Evolutionary conservation across 2,329 filamentous ascomycete genomes (phyloP).

Genomic region (Monilinia aucupariae): DNA sequence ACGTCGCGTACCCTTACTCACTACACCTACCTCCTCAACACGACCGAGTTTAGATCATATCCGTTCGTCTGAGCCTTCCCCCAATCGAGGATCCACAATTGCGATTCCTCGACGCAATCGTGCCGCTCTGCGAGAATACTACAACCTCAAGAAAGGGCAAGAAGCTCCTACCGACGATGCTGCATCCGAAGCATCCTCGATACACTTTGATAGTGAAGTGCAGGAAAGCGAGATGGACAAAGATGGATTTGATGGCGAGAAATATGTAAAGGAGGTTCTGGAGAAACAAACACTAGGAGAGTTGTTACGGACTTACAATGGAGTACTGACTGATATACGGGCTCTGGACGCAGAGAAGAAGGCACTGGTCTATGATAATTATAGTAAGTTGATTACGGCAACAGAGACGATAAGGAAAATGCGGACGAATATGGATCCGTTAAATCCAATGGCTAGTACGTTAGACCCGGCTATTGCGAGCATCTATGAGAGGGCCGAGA

Average conservation of each 20-base stretch:
- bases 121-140: slow-evolving; percentile 86
- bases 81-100: slow-evolving; percentile 39
- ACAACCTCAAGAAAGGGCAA: slow-evolving; percentile 62
- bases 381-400: slow-evolving; percentile 91
- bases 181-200: slow-evolving; percentile 34
- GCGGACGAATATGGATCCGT: slow-evolving; percentile 73
- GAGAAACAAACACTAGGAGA: slow-evolving; percentile 60
- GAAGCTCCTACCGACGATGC: slow-evolving; percentile 24
- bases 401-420: slow-evolving; percentile 94
- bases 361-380: slow-evolving; percentile 96
- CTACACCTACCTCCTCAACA: slow-evolving; percentile 67
- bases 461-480: slow-evolving; percentile 69
- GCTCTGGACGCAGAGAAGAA: slow-evolving; percentile 95
- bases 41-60: slow-evolving; percentile 66
- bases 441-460: slow-evolving; percentile 66
- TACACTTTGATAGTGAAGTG: slow-evolving; percentile 47
- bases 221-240: slow-evolving; percentile 68
- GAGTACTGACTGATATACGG: slow-evolving; percentile 72
- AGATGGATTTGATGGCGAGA: slow-evolving; percentile 64
- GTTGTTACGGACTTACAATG: slow-evolving; percentile 64
- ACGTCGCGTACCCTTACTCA: slow-evolving; percentile 51
- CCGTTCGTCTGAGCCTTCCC: slow-evolving; percentile 55
- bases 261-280: slow-evolving; percentile 58
- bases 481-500: slow-evolving; percentile 50
- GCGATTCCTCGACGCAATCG: slow-evolving; percentile 52